Base-by-base conservation (phyloP, 2,329 filamentous ascomycete genomes). In the Epichloe amarillans region DNA sequence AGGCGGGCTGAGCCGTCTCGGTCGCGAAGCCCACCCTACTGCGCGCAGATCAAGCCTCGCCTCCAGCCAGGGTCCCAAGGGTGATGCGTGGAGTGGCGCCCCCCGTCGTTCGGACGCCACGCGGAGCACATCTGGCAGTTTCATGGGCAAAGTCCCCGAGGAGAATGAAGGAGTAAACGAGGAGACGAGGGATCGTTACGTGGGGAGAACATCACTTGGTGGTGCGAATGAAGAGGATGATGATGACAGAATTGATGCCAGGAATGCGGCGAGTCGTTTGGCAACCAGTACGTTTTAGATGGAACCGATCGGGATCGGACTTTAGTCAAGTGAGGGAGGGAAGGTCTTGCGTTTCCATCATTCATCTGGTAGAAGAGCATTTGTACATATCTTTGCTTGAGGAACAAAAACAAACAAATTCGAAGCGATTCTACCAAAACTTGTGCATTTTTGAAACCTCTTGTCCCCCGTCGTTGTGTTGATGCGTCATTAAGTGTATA, bases 81-180 rank as follows among this genome's bases (percentile, higher is more conserved):
- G 93, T n/a, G 93, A 98, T 66, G 85, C 93, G 15, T 98, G 93
- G 93, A 95, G 88, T 61, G 93, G 93, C 52, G 89, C 96, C 30
- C 88, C 37, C 37, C 79, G 93, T 54, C 79, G 87, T 50, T 82
- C 83, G 33, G 88, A 95, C 59, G 83, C 82, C n/a, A 69, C 88
- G 61, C 78, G 89, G 59, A 90, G 83, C 63, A 76, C 90, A 56
- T 88, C 85, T 51, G 82, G 84, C 46, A 86, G 81, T 62, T 77
- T 86, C 56, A 78, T 83, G 55, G 72, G 77, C n/a, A 75, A 77
- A 30, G 70, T 83, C 10, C 72, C 75, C 14, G 84, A 87, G 59
- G 83, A 83, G 53, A 78, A 72, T 62, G 64, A 78, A 60, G 66
- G 65, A 53, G 69, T 77, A 59, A 68, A 72, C 5, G 53, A 50